Percentiles rank a stretch among this genome's conserved stretches.
These are phyloP conservation scores for Rhizodiscina lignyota DNA, from an alignment of 495 filamentous ascomycete genomes.

Conservation along the genomic window DNA sequence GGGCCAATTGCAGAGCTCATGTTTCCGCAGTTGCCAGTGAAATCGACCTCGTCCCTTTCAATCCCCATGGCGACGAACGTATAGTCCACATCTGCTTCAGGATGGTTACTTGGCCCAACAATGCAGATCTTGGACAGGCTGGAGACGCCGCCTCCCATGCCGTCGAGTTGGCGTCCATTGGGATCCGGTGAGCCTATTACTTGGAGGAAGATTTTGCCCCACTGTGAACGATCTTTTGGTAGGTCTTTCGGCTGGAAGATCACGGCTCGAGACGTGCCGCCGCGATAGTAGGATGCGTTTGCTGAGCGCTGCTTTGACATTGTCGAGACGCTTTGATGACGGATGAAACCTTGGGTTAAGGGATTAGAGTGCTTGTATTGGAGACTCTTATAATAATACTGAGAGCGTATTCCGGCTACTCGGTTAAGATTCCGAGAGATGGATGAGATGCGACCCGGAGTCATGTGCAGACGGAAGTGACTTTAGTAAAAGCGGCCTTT, in stretches of 20 bases:
- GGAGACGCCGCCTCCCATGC: constrained; percentile 54
- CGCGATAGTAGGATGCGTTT: constrained; percentile 53
- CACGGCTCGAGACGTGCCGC: constrained; percentile 54
- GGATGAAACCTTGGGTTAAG: too few relatives aligned
- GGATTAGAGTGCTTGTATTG: too few relatives aligned
- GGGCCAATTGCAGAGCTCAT: constrained; percentile 54
- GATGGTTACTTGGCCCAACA: constrained; percentile 28
- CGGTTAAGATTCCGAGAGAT: too few relatives aligned
- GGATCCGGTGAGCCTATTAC: constrained; percentile 54
- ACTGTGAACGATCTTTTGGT: constrained; percentile 28
- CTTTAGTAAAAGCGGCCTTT: too few relatives aligned
- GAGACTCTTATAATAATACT: too few relatives aligned
- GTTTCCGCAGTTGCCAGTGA: constrained; percentile 58
- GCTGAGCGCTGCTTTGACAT: constrained; percentile 22
- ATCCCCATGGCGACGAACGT: constrained; percentile 57
- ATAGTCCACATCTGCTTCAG: constrained; percentile 49
- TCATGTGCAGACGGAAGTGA: too few relatives aligned
- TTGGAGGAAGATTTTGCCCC: constrained; percentile 40
- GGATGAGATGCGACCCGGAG: too few relatives aligned
- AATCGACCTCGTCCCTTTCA: constrained; percentile 38
- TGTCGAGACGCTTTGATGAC: neutral
- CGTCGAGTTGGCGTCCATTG: constrained; percentile 52
- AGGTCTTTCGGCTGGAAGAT: constrained; percentile 39
- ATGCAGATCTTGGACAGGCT: constrained; percentile 58
- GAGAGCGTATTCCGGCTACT: too few relatives aligned